Conservation (phyloP, 176 grass and related monocot species). For the Chloris gayana region DNA sequence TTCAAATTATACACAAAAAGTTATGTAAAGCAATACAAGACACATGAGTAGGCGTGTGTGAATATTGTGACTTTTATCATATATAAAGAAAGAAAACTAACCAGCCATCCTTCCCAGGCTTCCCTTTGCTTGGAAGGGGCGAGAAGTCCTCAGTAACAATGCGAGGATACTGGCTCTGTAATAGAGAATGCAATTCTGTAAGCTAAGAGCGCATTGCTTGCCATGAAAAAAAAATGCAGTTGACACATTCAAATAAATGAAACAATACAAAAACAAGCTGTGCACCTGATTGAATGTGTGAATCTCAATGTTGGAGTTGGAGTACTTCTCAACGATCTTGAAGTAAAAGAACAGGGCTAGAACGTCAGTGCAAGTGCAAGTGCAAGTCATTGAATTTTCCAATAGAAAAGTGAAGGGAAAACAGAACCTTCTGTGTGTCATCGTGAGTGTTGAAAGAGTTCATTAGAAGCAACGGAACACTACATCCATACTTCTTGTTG, state of each 20-base stretch:
- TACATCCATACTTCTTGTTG: slow-evolving; percentile 98
- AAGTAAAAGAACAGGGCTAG: slow-evolving; percentile 23
- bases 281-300: slow-evolving; percentile 96
- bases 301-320: slow-evolving; percentile 91
- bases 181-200: slow-evolving; percentile 30
- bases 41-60: neutral
- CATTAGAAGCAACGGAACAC: slow-evolving; percentile 92
- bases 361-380: slow-evolving; percentile 12
- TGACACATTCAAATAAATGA: slow-evolving; percentile 4
- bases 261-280: neutral
- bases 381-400: neutral
- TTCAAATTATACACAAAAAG: slow-evolving; percentile 3
- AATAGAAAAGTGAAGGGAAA: neutral
- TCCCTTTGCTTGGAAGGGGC: slow-evolving; percentile 85
- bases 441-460: slow-evolving; percentile 99
- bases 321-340: slow-evolving; percentile 97
- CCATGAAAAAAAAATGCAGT: slow-evolving; percentile 26
- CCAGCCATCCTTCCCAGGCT: slow-evolving; percentile 87
- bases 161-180: slow-evolving; percentile 93
- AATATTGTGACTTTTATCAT: neutral
- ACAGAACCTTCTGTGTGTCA: slow-evolving; percentile 79
- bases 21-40: neutral
- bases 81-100: slow-evolving; percentile 43
- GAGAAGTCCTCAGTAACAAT: slow-evolving; percentile 84
- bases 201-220: neutral